Evolutionary conservation across 345 rosid genomes (phyloP), one percentile per base, ranked within the genome.

Genomic region (Fremontodendron californicum): DNA sequence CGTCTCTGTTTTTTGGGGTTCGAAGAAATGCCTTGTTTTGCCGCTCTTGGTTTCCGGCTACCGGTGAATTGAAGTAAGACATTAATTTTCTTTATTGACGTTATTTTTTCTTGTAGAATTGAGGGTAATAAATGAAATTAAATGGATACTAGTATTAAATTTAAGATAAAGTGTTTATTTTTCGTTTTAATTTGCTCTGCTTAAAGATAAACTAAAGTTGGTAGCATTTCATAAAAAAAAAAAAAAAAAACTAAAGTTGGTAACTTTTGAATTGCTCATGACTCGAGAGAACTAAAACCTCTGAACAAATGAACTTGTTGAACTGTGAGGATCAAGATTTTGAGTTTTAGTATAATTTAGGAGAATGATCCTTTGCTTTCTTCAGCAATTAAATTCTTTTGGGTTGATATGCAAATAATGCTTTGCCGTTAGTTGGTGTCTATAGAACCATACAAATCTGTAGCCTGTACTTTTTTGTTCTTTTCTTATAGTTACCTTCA

Each of bases 41-140:
- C 76, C 84, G 99, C 43, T 93, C 93, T 6, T 96, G 99, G 99
- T 77, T 93, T 2, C 98, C 99, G 40, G 82, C 79, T 55, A 66
- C 77, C 87, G 92, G 77, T 16, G 88, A 92, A 78, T 69, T 87
- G 79, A 93, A 85, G 99, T 96, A 79, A 81, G 82, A 2, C 8
- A 66, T 43, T 16, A 18, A 23, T 9, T 18, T 71, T 51, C 33
- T 63, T 49, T 72, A 31, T 43, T 2, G 12, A 45, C 35, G 5
- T 37, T 64, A 19, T 35, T 64, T 0, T 19, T 64, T 63, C 43
- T 6, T 60, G 1, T 5, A 29, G 66, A 58, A 65, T 39, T 65
- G 27, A 65, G 16, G 11, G 70, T 19, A 65, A 4, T 0, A 63
- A 16, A 35, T 18, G 5, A n/a, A 57, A 23, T 23, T 10, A 57